Evolutionary conservation across 169 alveolate species (phyloP).

Genomic region (Amoebophrya sp.): DNA sequence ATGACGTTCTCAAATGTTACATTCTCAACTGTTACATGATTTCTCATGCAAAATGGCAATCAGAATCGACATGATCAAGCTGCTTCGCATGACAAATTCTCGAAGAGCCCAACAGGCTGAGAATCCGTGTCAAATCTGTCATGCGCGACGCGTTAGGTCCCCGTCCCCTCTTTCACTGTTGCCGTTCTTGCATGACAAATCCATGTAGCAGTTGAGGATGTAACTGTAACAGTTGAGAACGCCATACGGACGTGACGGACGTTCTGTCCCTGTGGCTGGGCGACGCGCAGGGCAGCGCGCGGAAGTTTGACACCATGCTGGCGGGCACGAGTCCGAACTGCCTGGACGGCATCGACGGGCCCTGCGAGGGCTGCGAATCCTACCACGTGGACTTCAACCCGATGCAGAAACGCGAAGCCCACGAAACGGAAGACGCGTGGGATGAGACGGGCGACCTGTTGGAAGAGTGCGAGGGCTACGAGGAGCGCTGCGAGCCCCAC

Average conservation of each 20-base stretch:
- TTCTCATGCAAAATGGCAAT: too few species aligned
- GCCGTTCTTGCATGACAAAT: too few species aligned
- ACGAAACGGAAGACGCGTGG: neutral
- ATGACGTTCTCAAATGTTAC: too few species aligned
- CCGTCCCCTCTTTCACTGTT: too few species aligned
- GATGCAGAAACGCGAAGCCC: neutral
- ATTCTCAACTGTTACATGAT: too few species aligned
- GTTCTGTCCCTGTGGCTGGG: neutral
- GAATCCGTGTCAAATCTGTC: too few species aligned
- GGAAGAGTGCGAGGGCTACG: neutral
- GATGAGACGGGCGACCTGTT: neutral
- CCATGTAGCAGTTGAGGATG: too few species aligned
- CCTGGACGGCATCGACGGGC: neutral
- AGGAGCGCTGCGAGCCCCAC: neutral
- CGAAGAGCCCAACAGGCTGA: too few species aligned
- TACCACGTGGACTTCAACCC: conserved; percentile 22
- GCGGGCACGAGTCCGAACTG: neutral
- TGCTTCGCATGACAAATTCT: too few species aligned
- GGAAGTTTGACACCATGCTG: neutral
- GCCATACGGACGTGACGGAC: neutral
- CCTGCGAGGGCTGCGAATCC: conserved; percentile 12
- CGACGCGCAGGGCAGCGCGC: neutral
- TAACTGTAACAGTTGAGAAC: too few species aligned
- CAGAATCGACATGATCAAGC: too few species aligned
- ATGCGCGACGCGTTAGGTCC: too few species aligned